These are phyloP conservation scores for Pichia norvegensis DNA, from an alignment of 1,139 yeast genomes.

Conservation along the genomic window DNA sequence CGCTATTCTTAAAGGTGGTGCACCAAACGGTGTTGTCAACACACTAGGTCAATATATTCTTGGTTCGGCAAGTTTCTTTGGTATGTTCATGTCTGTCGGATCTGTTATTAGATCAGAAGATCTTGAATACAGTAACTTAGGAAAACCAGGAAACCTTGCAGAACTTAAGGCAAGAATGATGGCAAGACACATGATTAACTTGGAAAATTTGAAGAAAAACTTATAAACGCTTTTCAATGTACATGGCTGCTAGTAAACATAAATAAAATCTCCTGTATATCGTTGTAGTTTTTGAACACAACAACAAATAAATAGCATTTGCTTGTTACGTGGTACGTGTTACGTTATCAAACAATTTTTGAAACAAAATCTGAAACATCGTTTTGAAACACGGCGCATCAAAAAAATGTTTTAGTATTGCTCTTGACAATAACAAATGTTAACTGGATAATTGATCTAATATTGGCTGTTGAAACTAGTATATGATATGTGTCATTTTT, in stretches of 20 bases:
- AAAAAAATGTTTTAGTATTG: not conserved
- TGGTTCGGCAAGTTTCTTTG: constrained; percentile 96
- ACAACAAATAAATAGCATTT: not conserved
- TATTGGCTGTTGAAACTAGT: not conserved
- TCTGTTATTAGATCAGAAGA: constrained; percentile 81
- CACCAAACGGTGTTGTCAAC: constrained; percentile 97
- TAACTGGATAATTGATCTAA: no score
- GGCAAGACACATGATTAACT: constrained; percentile 28
- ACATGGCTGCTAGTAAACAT: not conserved
- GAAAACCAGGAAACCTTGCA: constrained; percentile 23
- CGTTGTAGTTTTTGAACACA: not conserved
- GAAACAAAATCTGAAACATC: not conserved
- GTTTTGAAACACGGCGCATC: constrained; percentile 4
- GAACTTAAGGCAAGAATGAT: constrained; percentile 28
- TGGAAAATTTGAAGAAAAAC: constrained; percentile 23
- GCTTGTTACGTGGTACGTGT: not conserved
- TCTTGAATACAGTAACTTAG: constrained; percentile 11
- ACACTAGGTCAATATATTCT: constrained; percentile 93
- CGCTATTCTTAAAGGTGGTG: constrained; percentile 87
- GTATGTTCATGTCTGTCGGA: constrained; percentile 92
- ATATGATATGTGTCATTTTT: not conserved
- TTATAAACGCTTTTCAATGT: constrained; percentile 1
- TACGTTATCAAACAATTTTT: not conserved
- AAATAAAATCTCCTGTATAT: no score
- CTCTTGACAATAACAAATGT: no score